These are phyloP conservation scores for Mangifera indica DNA, from an alignment of 345 rosid species.

Conservation along the genomic window DNA sequence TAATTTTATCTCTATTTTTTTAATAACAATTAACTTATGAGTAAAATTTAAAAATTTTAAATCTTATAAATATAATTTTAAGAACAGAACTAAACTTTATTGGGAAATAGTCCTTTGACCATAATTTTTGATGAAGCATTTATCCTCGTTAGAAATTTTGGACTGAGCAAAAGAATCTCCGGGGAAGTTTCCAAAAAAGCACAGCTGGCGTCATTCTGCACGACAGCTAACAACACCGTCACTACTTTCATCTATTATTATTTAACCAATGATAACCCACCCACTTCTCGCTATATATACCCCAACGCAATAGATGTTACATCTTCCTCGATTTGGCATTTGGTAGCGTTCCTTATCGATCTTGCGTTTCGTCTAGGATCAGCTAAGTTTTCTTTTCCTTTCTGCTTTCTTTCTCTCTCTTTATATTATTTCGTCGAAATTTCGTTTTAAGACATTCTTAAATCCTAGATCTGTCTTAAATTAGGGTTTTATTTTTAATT, in stretches of 20 bases:
- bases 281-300: slow-evolving; percentile 23
- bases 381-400: slow-evolving; percentile 25
- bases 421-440: neutral
- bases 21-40: no score
- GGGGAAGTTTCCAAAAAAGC: neutral
- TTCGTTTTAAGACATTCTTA: neutral
- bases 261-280: neutral
- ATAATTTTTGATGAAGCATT: no score
- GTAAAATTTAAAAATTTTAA: no score
- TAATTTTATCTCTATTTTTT: no score
- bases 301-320: fast-evolving
- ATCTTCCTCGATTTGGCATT: slow-evolving; percentile 35
- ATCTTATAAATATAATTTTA: no score
- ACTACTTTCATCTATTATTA: slow-evolving; percentile 14
- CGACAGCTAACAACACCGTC: slow-evolving; percentile 36
- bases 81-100: no score
- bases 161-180: neutral
- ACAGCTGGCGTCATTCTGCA: slow-evolving; percentile 40
- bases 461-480: slow-evolving; percentile 27
- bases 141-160: neutral
- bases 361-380: slow-evolving; percentile 17
- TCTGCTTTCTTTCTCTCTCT: neutral
- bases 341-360: neutral
- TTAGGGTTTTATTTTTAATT: slow-evolving; percentile 18
- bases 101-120: no score